These are phyloP conservation scores for Gaeumannomyces sp. DNA, from an alignment of 2,329 filamentous ascomycete species.

Conservation along the genomic window DNA sequence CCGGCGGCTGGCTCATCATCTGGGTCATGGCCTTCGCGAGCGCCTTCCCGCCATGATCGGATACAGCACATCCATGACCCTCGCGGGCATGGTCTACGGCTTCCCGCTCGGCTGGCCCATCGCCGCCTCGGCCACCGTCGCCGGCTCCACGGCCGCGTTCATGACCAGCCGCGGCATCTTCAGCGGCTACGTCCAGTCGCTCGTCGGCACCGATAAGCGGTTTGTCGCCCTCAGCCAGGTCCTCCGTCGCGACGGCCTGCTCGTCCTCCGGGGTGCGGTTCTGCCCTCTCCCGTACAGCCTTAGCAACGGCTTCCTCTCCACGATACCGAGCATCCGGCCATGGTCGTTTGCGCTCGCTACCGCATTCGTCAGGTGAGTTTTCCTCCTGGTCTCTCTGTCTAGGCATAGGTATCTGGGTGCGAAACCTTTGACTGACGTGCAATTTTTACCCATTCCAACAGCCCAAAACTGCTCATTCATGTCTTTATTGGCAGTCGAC, in stretches of 20 bases:
- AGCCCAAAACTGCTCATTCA: conserved; percentile 85
- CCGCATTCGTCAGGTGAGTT: conserved; percentile 60
- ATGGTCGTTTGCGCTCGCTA: conserved; percentile 71
- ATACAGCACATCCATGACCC: conserved; percentile 65
- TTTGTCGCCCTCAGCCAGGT: conserved; percentile 87
- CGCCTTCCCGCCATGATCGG: conserved; percentile 81
- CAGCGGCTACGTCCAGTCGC: conserved; percentile 67
- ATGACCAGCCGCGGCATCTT: conserved; percentile 73
- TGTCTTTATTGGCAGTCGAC: conserved; percentile 80
- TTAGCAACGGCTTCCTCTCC: conserved; percentile 90
- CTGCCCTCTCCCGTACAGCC: conserved; percentile 85
- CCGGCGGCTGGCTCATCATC: conserved; percentile 67
- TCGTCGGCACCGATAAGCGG: conserved; percentile 76
- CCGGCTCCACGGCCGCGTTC: conserved; percentile 75
- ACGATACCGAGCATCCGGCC: conserved; percentile 86
- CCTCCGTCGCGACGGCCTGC: conserved; percentile 81
- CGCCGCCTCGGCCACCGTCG: conserved; percentile 69
- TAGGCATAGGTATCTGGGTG: background rate
- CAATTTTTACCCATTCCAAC: background rate
- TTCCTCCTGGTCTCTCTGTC: background rate
- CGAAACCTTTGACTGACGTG: background rate
- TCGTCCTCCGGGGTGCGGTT: conserved; percentile 85
- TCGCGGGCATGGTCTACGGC: conserved; percentile 50
- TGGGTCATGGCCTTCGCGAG: conserved; percentile 70
- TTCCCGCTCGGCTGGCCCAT: conserved; percentile 71